These are phyloP conservation scores for Fraxinus pennsylvanica DNA, from an alignment of 257 asterid species.

Conservation along the genomic window DNA sequence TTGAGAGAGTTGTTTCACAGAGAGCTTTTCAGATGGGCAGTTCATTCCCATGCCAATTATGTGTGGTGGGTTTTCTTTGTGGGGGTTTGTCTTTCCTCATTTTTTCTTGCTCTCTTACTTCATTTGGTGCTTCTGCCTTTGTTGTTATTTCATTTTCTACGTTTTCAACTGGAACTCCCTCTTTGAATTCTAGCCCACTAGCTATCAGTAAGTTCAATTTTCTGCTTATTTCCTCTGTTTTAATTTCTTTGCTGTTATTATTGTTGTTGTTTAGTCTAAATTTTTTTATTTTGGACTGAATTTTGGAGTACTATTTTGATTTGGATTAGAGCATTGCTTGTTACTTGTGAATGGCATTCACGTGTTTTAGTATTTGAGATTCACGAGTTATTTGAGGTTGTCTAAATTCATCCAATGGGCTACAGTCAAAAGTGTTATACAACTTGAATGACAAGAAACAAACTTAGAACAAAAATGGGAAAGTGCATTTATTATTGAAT, in stretches of 20 bases:
- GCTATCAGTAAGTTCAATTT: slow-evolving; percentile 26
- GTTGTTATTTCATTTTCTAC: slow-evolving; percentile 44
- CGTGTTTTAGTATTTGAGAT: too few species aligned
- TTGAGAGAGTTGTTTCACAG: slow-evolving; percentile 83
- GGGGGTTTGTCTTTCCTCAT: slow-evolving; percentile 80
- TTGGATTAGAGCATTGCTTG: neutral
- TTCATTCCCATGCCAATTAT: slow-evolving; percentile 77
- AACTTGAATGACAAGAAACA: too few species aligned
- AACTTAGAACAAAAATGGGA: too few species aligned
- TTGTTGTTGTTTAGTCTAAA: neutral
- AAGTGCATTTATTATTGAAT: too few species aligned
- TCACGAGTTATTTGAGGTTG: neutral
- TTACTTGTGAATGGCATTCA: neutral
- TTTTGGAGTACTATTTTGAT: neutral
- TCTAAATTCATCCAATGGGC: slow-evolving; percentile 17
- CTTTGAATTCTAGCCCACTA: slow-evolving; percentile 28
- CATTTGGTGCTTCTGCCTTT: slow-evolving; percentile 52
- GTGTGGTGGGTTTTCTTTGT: slow-evolving; percentile 78
- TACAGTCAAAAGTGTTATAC: neutral
- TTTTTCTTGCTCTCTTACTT: slow-evolving; percentile 71
- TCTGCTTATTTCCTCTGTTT: neutral
- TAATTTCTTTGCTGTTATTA: neutral
- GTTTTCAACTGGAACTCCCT: slow-evolving; percentile 34
- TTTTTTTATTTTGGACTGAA: neutral
- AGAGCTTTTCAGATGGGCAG: slow-evolving; percentile 69